Evolutionary conservation across 192 early-diverging fungal species (phyloP), one percentile per base, ranked within the genome.

Genomic region (Coemansia sp.): DNA sequence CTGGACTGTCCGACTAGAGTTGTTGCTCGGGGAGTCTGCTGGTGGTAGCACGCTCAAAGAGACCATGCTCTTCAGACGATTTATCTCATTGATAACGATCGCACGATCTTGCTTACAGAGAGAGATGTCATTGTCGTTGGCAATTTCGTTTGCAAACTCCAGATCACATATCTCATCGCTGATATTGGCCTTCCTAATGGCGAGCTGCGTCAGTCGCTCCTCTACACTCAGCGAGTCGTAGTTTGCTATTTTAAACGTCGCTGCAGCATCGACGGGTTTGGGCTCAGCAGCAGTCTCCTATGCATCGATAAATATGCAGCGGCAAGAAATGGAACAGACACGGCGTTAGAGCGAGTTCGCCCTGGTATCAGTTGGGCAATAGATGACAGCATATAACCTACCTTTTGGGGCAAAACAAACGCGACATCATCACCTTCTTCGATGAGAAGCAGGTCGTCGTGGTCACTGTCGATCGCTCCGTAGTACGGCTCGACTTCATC

Each of bases 91-190:
- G 69, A 81, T 70, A 60, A 81, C 75, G 10, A 70, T 69, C 9
- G 65, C 75, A 5, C 83, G 69, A 29, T 69, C 69, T 44, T 85
- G 76, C n/a, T 71, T 64, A 13, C 81, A 70, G 24, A 77, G 71
- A 34, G 77, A 82, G 22, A 86, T 79, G 13, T 68, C 55, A 65
- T 79, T 81, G 13, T 75, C 80, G 52, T 78, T 76, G 39, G 68
- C 79, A 31, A 76, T 73, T 49, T 82, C 80, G 41, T 86, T 70
- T n/a, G 50, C 67, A 68, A 77, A 73, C 71, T 83, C 77, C n/a
- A 86, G 75, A 47, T 86, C 85, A 24, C 73, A 83, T 22, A 86
- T 82, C 13, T 43, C 53, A 64, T 86, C 85, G 65, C 85, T 86
- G 29, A 86, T 78, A 24, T 75, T 69, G 12, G 85, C 80, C 72